A percentile compares a stretch with the other conserved stretches of the same genome.
phyloP scores from a whole-genome alignment of 2,329 filamentous ascomycete genomes.

The Neonectria magnoliae region DNA sequence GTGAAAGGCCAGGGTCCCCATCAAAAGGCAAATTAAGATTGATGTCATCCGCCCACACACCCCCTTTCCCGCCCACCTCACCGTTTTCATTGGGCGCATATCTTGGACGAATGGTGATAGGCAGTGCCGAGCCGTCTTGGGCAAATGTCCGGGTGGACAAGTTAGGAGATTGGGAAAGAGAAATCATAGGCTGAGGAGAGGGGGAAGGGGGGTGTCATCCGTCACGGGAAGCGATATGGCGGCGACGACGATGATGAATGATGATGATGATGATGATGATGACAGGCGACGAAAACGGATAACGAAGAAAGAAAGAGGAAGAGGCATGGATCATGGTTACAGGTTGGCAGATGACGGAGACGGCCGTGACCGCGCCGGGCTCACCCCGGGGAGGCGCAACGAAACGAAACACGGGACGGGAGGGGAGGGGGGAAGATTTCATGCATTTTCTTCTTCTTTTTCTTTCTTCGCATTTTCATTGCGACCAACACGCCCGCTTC shows the following conservation, averaged over 20 bases:
- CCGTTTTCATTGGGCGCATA: slow-evolving; percentile 30
- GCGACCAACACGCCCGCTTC: slow-evolving; percentile 2
- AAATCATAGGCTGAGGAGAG: slow-evolving; percentile 1
- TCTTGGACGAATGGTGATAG: slow-evolving; percentile 34
- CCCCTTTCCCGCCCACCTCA: slow-evolving; percentile 22
- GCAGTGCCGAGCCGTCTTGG: slow-evolving; percentile 35
- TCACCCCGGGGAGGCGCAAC: background rate
- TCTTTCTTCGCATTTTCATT: background rate
- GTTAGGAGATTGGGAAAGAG: background rate
- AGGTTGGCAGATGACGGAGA: slow-evolving; percentile 9
- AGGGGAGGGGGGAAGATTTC: background rate
- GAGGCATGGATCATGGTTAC: background rate
- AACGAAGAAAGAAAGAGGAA: background rate
- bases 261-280: background rate
- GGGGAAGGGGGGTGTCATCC: background rate
- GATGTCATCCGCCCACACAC: slow-evolving; percentile 41
- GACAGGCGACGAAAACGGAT: slow-evolving; percentile 5
- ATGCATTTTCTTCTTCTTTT: background rate
- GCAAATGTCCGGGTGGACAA: slow-evolving; percentile 19
- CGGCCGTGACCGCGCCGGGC: slow-evolving; percentile 9
- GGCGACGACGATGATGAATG: background rate
- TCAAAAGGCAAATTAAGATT: slow-evolving; percentile 40
- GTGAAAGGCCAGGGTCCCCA: slow-evolving; percentile 20
- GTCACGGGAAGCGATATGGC: background rate
- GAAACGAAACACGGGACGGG: slow-evolving; percentile 15